These are phyloP conservation scores for Gossypium australe DNA, from an alignment of 345 rosid genomes.

Conservation along the genomic window DNA sequence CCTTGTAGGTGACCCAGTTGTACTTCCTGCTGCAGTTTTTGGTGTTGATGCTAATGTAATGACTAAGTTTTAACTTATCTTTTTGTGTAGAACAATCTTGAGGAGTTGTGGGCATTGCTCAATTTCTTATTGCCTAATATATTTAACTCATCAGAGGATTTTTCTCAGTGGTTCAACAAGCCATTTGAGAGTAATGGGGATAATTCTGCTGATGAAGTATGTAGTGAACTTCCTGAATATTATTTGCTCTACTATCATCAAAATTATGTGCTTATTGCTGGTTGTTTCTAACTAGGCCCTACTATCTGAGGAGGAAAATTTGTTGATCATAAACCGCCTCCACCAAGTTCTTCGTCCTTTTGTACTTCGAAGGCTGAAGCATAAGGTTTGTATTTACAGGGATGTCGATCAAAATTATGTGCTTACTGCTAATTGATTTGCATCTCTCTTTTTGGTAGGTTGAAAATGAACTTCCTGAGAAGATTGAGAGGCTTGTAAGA, in stretches of 20 bases:
- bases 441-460: slow-evolving; percentile 40
- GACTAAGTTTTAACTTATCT: slow-evolving; percentile 13
- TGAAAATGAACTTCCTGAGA: slow-evolving; percentile 84
- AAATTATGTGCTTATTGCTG: slow-evolving; percentile 9
- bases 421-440: slow-evolving; percentile 7
- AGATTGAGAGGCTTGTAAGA: slow-evolving; percentile 85
- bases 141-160: slow-evolving; percentile 90
- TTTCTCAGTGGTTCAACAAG: slow-evolving; percentile 96
- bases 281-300: slow-evolving; percentile 48
- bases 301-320: slow-evolving; percentile 89
- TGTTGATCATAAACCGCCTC: slow-evolving; percentile 83
- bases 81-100: slow-evolving; percentile 73
- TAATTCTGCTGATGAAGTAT: slow-evolving; percentile 77
- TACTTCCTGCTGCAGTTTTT: slow-evolving; percentile 6
- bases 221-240: slow-evolving; percentile 17
- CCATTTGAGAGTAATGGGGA: slow-evolving; percentile 89
- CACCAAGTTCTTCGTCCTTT: slow-evolving; percentile 97
- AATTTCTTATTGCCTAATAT: slow-evolving; percentile 89
- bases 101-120: slow-evolving; percentile 91
- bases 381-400: slow-evolving; percentile 50
- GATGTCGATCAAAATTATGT: neutral
- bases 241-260: slow-evolving; percentile 5
- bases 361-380: slow-evolving; percentile 87
- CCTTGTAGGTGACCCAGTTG: neutral
- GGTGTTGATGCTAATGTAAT: slow-evolving; percentile 8